These are phyloP conservation scores for Scenedesmus sp. DNA, from an alignment of 163 green algal species.

Conservation along the genomic window DNA sequence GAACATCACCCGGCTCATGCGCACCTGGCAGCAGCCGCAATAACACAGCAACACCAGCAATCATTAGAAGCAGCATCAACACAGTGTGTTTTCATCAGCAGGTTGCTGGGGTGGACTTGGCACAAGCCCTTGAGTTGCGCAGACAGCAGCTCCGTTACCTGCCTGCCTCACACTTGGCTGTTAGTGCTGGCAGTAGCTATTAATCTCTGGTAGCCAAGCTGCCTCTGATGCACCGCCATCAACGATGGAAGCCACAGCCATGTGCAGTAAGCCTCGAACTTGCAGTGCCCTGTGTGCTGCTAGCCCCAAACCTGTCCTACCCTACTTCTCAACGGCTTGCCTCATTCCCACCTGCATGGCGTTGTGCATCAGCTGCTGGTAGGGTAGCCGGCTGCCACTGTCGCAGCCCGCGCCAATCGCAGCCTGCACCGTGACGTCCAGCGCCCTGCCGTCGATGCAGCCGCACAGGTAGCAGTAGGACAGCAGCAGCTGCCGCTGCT, in stretches of 20 bases:
- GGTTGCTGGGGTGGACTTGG: neutral
- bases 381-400: neutral
- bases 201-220: neutral
- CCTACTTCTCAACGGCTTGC: neutral
- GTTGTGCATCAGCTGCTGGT: neutral
- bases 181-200: too few relatives aligned
- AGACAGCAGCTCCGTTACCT: neutral
- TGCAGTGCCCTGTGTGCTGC: too few relatives aligned
- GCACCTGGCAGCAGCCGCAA: neutral
- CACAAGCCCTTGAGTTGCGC: neutral
- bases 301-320: too few relatives aligned
- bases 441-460: neutral
- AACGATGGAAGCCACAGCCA: neutral
- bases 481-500: slow-evolving; percentile 35
- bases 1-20: slow-evolving; percentile 30
- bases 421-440: slow-evolving; percentile 25
- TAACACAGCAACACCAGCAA: neutral
- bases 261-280: too few relatives aligned
- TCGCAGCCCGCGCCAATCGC: neutral
- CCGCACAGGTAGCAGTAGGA: slow-evolving; percentile 3
- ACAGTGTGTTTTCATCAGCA: neutral
- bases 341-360: neutral
- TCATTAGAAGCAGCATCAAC: neutral
- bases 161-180: too few relatives aligned
- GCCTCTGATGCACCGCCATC: neutral